phyloP scores from a whole-genome alignment of 2,329 filamentous ascomycete genomes.

The Dactylella cylindrospora region DNA sequence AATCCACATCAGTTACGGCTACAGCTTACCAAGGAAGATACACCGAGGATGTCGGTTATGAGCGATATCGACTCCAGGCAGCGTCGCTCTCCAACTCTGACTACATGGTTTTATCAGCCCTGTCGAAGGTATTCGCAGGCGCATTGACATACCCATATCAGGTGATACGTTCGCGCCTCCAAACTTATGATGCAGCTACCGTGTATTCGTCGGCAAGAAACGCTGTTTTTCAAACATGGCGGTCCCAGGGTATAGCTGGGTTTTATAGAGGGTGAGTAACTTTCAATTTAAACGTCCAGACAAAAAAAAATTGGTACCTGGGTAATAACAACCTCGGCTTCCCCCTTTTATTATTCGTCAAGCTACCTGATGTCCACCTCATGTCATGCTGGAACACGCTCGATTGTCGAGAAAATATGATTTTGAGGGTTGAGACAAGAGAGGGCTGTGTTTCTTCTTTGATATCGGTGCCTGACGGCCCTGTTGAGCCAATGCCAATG shows the following conservation, averaged over 20 bases:
- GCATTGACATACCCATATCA: conserved; percentile 92
- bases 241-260: conserved; percentile 73
- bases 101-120: conserved; percentile 75
- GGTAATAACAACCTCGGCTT: conserved; percentile 5
- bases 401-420: background rate
- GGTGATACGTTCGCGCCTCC: conserved; percentile 81
- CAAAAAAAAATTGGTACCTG: conserved; percentile 22
- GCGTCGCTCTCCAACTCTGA: conserved; percentile 55
- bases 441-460: conserved; percentile 17
- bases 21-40: conserved; percentile 21
- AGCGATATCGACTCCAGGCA: conserved; percentile 57
- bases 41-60: conserved; percentile 17
- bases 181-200: conserved; percentile 79
- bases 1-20: conserved; percentile 4
- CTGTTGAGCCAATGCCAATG: too few relatives aligned
- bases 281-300: conserved; percentile 12
- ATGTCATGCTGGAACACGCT: background rate
- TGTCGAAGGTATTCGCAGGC: conserved; percentile 85
- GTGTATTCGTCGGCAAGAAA: conserved; percentile 72
- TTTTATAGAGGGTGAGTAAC: conserved; percentile 76
- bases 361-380: background rate
- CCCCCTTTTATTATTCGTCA: background rate
- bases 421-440: background rate
- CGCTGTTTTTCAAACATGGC: conserved; percentile 72
- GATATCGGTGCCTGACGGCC: conserved; percentile 34